A percentile compares a stretch with the other conserved stretches of the same genome.
phyloP scores from a whole-genome alignment of 768 basidiomycete species.

The Hypsizygus marmoreus region DNA sequence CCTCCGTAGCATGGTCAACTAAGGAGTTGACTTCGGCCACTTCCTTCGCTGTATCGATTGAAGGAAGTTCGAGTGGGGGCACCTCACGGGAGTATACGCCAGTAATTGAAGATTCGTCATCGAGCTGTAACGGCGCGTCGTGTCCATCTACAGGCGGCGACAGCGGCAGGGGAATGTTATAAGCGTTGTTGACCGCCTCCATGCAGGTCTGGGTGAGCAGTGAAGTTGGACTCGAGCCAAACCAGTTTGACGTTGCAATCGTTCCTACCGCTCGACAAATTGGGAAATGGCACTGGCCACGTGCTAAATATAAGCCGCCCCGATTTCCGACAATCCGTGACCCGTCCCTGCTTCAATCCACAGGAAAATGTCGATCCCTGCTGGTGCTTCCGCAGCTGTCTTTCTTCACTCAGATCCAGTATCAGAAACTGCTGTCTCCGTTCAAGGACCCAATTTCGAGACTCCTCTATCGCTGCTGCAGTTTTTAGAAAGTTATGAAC shows the following conservation, averaged over 20 bases:
- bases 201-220: conserved; percentile 16
- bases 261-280: too few relatives aligned
- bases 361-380: too few relatives aligned
- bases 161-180: conserved; percentile 23
- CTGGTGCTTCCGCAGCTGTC: conserved; percentile 71
- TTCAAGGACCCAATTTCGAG: conserved; percentile 89
- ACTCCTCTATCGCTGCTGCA: conserved; percentile 61
- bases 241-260: conserved; percentile 12
- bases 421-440: conserved; percentile 62
- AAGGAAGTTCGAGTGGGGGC: neutral
- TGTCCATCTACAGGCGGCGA: conserved; percentile 19
- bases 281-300: neutral
- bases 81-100: too few relatives aligned
- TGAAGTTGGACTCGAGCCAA: too few relatives aligned
- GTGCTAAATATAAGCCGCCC: conserved; percentile 6
- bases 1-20: neutral
- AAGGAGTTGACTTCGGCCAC: neutral
- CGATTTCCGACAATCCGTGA: too few relatives aligned
- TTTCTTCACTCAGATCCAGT: conserved; percentile 76
- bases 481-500: conserved; percentile 78
- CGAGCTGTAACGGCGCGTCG: conserved; percentile 1
- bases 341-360: too few relatives aligned
- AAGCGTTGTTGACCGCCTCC: conserved; percentile 21
- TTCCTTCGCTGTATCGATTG: neutral
- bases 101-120: conserved; percentile 6